These are phyloP conservation scores for Suillus weaverae DNA, from an alignment of 768 basidiomycete genomes.

Conservation along the genomic window DNA sequence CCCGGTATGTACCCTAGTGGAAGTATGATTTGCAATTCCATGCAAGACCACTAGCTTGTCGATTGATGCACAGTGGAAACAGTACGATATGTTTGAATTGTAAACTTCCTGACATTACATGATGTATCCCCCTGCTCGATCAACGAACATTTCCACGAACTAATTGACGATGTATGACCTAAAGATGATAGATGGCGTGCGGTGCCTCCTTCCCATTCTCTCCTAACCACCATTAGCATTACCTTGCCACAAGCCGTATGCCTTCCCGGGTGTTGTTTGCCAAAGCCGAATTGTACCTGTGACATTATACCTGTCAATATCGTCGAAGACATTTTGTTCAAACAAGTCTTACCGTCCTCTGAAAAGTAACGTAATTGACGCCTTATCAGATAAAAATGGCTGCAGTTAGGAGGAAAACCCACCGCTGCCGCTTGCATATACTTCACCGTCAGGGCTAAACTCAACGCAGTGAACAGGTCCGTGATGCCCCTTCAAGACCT, in stretches of 20 bases:
- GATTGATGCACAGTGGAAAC: neutral
- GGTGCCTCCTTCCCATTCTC: slow-evolving; percentile 20
- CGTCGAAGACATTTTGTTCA: neutral
- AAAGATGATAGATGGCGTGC: neutral
- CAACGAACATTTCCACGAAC: slow-evolving; percentile 18
- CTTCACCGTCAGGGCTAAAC: slow-evolving; percentile 94
- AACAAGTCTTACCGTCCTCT: slow-evolving; percentile 65
- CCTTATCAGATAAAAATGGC: slow-evolving; percentile 10
- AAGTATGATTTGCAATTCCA: neutral
- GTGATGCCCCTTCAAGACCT: slow-evolving; percentile 94
- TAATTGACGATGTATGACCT: slow-evolving; percentile 13
- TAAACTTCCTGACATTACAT: slow-evolving; percentile 20
- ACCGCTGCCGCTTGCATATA: slow-evolving; percentile 97
- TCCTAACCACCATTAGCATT: slow-evolving; percentile 44
- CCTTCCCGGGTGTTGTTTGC: slow-evolving; percentile 94
- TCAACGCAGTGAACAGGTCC: slow-evolving; percentile 95
- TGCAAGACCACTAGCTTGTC: neutral
- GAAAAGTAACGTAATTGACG: slow-evolving; percentile 11
- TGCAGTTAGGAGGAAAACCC: slow-evolving; percentile 36
- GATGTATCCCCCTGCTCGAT: slow-evolving; percentile 17
- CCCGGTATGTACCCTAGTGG: neutral
- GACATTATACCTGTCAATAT: slow-evolving; percentile 13
- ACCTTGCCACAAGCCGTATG: slow-evolving; percentile 90
- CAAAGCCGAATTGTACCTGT: slow-evolving; percentile 92
- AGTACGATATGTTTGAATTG: slow-evolving; percentile 14